A percentile compares a stretch with the other conserved stretches of the same genome.
These are phyloP conservation scores for Cronartium ribicola DNA, from an alignment of 1,284 basidiomycete species.

Conservation along the genomic window DNA sequence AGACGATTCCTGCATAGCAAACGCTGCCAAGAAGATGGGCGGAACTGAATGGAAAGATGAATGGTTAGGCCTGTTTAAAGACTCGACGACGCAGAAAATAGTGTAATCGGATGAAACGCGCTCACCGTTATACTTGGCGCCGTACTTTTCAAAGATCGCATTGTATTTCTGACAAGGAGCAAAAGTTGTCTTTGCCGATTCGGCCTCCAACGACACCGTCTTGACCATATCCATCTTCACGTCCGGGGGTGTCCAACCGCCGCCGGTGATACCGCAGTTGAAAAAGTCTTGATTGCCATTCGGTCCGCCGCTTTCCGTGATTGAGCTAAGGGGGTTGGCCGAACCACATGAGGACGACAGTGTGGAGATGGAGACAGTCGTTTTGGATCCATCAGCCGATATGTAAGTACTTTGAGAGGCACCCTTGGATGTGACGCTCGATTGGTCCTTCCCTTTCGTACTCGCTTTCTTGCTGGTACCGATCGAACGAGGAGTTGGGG, in stretches of 20 bases:
- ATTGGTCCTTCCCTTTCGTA: not conserved
- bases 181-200: conserved; percentile 36
- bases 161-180: conserved; percentile 20
- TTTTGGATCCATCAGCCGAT: not conserved
- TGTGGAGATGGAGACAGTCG: not conserved
- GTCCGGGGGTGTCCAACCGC: conserved; percentile 24
- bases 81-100: not conserved
- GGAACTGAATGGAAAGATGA: conserved; percentile 55
- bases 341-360: conserved; percentile 11
- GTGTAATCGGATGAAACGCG: not conserved
- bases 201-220: conserved; percentile 12
- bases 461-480: not conserved
- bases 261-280: conserved; percentile 24
- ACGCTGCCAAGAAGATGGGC: conserved; percentile 71
- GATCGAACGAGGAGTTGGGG: not conserved
- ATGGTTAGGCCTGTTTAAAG: not conserved
- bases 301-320: conserved; percentile 17
- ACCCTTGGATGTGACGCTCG: not conserved
- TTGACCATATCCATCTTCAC: conserved; percentile 26
- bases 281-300: conserved; percentile 28
- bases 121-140: conserved; percentile 8
- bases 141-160: conserved; percentile 33
- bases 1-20: conserved; percentile 74
- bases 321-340: conserved; percentile 9
- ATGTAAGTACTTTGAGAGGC: not conserved